Conservation (phyloP, 2,329 filamentous ascomycete species). For the Botryotinia calthae region DNA sequence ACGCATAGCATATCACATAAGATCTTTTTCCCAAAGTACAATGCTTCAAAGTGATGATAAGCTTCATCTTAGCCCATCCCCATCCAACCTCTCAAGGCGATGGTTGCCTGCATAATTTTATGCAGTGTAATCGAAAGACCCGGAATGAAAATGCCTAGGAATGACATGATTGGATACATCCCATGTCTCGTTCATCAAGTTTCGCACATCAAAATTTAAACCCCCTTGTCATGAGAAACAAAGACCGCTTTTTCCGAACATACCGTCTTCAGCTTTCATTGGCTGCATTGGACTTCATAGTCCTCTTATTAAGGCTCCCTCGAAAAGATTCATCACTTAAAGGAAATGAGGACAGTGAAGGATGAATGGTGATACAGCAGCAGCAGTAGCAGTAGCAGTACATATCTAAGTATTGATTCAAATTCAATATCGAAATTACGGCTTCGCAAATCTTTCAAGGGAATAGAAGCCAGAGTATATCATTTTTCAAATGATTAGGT, state of each 20-base stretch:
- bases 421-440: neutral
- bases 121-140: neutral
- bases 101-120: neutral
- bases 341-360: neutral
- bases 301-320: neutral
- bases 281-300: neutral
- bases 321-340: neutral
- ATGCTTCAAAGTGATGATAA: neutral
- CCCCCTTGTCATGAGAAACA: neutral
- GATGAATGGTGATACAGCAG: neutral
- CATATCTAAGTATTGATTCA: neutral
- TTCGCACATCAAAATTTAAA: neutral
- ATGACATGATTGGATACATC: neutral
- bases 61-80: neutral
- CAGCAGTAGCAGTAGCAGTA: neutral
- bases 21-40: neutral
- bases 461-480: neutral
- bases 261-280: neutral
- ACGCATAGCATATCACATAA: neutral
- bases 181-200: neutral
- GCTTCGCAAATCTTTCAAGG: neutral
- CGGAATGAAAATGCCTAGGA: neutral
- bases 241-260: conserved; percentile 1
- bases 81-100: neutral
- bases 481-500: neutral